Base-by-base conservation (phyloP, 179 eudicot genomes). In the Beta corolliflora region DNA sequence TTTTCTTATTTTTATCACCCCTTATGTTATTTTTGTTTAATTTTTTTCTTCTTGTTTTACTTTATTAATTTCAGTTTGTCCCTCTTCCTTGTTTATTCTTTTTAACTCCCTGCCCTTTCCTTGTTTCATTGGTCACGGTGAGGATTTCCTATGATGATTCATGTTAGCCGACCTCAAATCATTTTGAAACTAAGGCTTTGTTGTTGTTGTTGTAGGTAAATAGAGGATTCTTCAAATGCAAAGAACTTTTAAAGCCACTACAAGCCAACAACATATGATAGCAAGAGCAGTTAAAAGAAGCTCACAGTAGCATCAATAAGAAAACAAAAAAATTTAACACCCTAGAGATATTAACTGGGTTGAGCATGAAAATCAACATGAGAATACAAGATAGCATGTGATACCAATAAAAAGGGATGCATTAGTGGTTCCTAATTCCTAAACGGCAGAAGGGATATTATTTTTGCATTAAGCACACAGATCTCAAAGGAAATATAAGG, bases 191-290 rank as follows among this genome's bases (percentile, higher is more conserved):
- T 36, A 36, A 36, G 41, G 4, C 4, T 36, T 36, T 36, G 41
- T 36, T 36, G 41, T 36, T 36, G 41, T 36, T 36, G 41, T 36
- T 36, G 41, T 36, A 36, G 41, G 41, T 36, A 36, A 36, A 46
- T 63, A 54, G 46, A 70, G 67, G 54, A 69, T 70, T 79, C 78
- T 83, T 82, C 82, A 58, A 75, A 82, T 52, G 77, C 23, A 80
- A 80, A 84, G 81, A 54, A 75, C 77, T 59, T 86, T 44, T 75
- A 83, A 80, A 69, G 77, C 86, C 63, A 81, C 85, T 83, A 87
- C 85, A 79, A 83, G 83, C 82, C 89, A 83, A 87, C 88, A 85
- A 76, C n/a, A 81, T 71, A 87, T 78, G 74, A 80, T 74, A 81
- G 82, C 68, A 82, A 75, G 63, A 73, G 71, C 44, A 69, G 82